Evolutionary conservation across 805 yeast genomes (phyloP).

Genomic region (Metschnikowia noctiluminum): DNA sequence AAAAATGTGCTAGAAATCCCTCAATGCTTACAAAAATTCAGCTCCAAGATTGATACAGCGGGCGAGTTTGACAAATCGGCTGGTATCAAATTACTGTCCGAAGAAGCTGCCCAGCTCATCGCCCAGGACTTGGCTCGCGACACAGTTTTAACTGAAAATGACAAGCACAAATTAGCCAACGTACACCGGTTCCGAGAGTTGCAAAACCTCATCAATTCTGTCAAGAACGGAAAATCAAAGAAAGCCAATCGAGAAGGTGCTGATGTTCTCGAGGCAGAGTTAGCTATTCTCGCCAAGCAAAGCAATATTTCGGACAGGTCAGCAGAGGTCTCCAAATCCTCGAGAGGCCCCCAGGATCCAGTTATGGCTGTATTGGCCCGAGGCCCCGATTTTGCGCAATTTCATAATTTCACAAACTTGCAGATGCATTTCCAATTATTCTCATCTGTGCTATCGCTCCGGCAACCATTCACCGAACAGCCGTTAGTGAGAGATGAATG

Average conservation of each 20-base stretch:
- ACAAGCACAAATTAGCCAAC: conserved; percentile 27
- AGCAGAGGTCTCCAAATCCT: not conserved
- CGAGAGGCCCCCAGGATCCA: not conserved
- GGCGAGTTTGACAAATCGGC: not conserved
- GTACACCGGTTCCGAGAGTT: conserved; percentile 27
- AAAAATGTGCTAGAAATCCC: not conserved
- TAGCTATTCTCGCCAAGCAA: conserved; percentile 3
- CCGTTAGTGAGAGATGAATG: conserved; percentile 45
- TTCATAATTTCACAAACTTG: conserved; percentile 11
- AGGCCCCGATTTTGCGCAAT: conserved; percentile 57
- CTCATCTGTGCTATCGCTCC: conserved; percentile 75
- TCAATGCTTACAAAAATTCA: not conserved
- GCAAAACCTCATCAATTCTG: conserved; percentile 18
- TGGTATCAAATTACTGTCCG: conserved; percentile 1
- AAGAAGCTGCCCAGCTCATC: conserved; percentile 8
- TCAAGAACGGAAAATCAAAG: conserved; percentile 20
- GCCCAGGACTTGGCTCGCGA: conserved; percentile 6
- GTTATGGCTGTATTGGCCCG: conserved; percentile 39
- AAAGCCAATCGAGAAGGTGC: conserved; percentile 17
- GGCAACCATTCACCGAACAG: conserved; percentile 77
- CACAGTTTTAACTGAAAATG: conserved; percentile 13
- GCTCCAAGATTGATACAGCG: not conserved
- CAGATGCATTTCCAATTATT: conserved; percentile 32
- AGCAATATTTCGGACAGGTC: not conserved
- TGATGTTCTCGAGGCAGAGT: conserved; percentile 2